Evolutionary conservation across 1,284 basidiomycete species (phyloP).

Genomic region (Neotropicomus parvogracilis): DNA sequence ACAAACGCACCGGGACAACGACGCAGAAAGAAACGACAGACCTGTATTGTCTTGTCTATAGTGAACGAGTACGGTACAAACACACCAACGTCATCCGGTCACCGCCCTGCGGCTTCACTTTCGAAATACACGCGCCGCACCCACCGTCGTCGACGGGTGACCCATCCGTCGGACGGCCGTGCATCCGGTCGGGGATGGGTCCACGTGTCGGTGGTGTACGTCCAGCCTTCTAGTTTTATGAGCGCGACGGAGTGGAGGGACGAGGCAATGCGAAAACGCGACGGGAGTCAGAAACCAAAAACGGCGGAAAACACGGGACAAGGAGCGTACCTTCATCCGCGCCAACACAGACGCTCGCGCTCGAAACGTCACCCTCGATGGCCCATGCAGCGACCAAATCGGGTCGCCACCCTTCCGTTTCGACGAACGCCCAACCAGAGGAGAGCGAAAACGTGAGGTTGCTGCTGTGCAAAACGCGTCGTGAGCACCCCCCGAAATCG

Average conservation of each 20-base stretch:
- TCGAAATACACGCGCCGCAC: slow-evolving; percentile 57
- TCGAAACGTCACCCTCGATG: neutral
- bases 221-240: slow-evolving; percentile 63
- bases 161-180: slow-evolving; percentile 43
- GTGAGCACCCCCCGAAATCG: neutral
- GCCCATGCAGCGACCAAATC: slow-evolving; percentile 60
- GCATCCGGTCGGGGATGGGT: slow-evolving; percentile 46
- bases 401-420: slow-evolving; percentile 70
- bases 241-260: neutral
- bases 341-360: slow-evolving; percentile 32
- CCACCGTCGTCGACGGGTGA: slow-evolving; percentile 67
- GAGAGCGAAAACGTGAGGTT: slow-evolving; percentile 72
- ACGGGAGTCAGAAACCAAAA: too few relatives aligned
- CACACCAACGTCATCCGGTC: neutral
- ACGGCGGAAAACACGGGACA: neutral
- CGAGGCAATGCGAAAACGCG: too few relatives aligned
- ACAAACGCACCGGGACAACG: too few relatives aligned
- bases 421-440: slow-evolving; percentile 66
- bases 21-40: neutral
- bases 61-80: neutral
- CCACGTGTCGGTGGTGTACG: slow-evolving; percentile 75
- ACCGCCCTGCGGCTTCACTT: slow-evolving; percentile 1
- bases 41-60: neutral
- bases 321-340: slow-evolving; percentile 16
- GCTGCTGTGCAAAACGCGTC: slow-evolving; percentile 44